Conservation (phyloP, 2,329 filamentous ascomycete species). For the Scytalidium sp. region DNA sequence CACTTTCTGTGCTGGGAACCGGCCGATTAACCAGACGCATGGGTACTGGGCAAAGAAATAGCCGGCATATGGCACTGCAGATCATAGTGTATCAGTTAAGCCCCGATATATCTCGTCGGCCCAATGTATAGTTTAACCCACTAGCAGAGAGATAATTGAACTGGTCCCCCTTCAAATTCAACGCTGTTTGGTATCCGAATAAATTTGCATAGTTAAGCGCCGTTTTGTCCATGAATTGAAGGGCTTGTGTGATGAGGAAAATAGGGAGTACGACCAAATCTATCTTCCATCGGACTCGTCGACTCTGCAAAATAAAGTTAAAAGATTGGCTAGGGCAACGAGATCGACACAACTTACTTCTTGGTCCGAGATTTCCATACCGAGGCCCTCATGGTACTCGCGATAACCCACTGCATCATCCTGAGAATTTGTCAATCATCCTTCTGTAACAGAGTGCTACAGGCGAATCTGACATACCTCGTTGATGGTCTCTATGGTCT, state of each 20-base stretch:
- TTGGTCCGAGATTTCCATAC: constrained; percentile 1
- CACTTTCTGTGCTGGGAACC: constrained; percentile 33
- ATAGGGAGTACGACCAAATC: constrained; percentile 9
- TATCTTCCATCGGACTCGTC: constrained; percentile 6
- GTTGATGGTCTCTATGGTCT: constrained; percentile 1
- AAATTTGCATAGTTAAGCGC: constrained; percentile 19
- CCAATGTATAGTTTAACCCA: constrained; percentile 9
- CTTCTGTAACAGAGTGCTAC: neutral
- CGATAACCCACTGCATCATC: constrained; percentile 4
- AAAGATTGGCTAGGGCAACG: neutral
- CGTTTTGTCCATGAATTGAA: constrained; percentile 11
- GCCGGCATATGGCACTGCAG: constrained; percentile 33
- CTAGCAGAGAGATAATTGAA: constrained; percentile 35
- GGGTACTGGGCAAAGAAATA: constrained; percentile 40
- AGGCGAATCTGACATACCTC: neutral
- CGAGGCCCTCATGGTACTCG: constrained; percentile 3
- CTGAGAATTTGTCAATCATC: neutral
- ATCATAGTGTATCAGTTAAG: neutral
- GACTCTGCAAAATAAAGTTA: constrained; percentile 1
- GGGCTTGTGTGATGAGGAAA: constrained; percentile 10
- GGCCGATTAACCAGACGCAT: constrained; percentile 36
- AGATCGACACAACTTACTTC: constrained; percentile 1
- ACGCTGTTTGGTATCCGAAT: constrained; percentile 32
- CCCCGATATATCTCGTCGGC: neutral
- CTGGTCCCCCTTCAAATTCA: constrained; percentile 29